Percentiles rank a stretch among this genome's conserved stretches.
Conservation (phyloP, 106 monocot genomes). For the Phalaenopsis aphrodite region DNA sequence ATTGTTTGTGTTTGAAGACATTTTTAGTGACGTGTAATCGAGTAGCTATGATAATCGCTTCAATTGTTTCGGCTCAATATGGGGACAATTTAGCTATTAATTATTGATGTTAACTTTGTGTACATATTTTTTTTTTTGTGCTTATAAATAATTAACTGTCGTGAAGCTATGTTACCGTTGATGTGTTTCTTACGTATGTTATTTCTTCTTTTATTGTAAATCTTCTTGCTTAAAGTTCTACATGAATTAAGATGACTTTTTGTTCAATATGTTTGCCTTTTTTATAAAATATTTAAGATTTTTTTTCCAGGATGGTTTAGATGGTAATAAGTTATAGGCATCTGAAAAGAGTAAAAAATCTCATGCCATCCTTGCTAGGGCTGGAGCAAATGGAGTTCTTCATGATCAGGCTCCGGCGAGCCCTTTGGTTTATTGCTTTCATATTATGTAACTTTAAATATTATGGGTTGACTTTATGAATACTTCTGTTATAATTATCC, state of each 20-base stretch:
- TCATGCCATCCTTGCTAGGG: constrained; percentile 61
- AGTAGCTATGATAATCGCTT: no score
- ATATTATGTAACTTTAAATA: neutral
- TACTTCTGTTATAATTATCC: neutral
- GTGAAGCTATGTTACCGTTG: no score
- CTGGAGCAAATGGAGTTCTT: constrained; percentile 70
- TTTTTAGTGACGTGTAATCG: no score
- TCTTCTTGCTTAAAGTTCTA: neutral
- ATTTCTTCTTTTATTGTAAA: neutral
- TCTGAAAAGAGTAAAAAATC: constrained; percentile 74
- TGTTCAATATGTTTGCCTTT: neutral
- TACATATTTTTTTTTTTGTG: no score
- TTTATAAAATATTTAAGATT: neutral
- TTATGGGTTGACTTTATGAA: neutral
- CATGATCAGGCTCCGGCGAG: constrained; percentile 48
- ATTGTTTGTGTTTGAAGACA: neutral
- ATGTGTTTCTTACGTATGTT: neutral
- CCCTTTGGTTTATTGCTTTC: neutral
- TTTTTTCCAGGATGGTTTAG: constrained; percentile 46
- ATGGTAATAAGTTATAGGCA: constrained; percentile 57
- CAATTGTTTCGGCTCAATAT: no score
- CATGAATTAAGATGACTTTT: neutral
- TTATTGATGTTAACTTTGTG: no score
- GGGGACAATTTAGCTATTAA: no score
- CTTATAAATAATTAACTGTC: no score